A percentile compares a stretch with the other conserved stretches of the same genome.
Evolutionary conservation across 495 filamentous ascomycete species (phyloP).

Genomic region (Aspergillus funiculosus): DNA sequence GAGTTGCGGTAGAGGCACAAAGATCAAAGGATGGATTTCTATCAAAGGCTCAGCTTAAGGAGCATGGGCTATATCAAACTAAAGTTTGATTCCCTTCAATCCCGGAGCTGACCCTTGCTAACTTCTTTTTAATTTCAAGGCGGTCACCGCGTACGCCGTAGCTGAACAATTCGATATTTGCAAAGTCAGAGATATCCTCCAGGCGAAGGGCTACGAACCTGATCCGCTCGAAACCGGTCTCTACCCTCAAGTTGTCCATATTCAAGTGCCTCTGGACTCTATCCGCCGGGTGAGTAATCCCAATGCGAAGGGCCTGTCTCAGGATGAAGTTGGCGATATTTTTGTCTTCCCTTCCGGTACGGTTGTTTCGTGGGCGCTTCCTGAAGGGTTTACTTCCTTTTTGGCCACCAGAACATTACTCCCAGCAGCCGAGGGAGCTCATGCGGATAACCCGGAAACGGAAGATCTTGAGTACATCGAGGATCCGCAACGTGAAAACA

Average conservation of each 20-base stretch:
- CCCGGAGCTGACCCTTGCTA: slow-evolving; percentile 13
- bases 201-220: slow-evolving; percentile 60
- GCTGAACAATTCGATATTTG: slow-evolving; percentile 83
- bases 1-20: slow-evolving; percentile 57
- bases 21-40: slow-evolving; percentile 47
- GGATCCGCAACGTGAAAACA: slow-evolving; percentile 67
- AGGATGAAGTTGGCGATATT: slow-evolving; percentile 70
- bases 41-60: slow-evolving; percentile 34
- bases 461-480: slow-evolving; percentile 87
- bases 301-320: slow-evolving; percentile 52
- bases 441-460: slow-evolving; percentile 63
- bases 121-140: slow-evolving; percentile 39
- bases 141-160: slow-evolving; percentile 74
- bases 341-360: slow-evolving; percentile 97
- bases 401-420: slow-evolving; percentile 69
- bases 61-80: slow-evolving; percentile 39
- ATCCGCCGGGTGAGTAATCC: slow-evolving; percentile 45
- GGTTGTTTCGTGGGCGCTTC: slow-evolving; percentile 85
- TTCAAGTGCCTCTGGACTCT: slow-evolving; percentile 53
- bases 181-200: slow-evolving; percentile 61
- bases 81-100: slow-evolving; percentile 27
- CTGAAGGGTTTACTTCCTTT: slow-evolving; percentile 60
- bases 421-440: slow-evolving; percentile 69
- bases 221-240: slow-evolving; percentile 57
- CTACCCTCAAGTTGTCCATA: slow-evolving; percentile 62